Evolutionary conservation across 129 eudicot genomes (phyloP), one percentile per base, ranked within the genome.

Genomic region (Pseudognaphalium luteoalbum): DNA sequence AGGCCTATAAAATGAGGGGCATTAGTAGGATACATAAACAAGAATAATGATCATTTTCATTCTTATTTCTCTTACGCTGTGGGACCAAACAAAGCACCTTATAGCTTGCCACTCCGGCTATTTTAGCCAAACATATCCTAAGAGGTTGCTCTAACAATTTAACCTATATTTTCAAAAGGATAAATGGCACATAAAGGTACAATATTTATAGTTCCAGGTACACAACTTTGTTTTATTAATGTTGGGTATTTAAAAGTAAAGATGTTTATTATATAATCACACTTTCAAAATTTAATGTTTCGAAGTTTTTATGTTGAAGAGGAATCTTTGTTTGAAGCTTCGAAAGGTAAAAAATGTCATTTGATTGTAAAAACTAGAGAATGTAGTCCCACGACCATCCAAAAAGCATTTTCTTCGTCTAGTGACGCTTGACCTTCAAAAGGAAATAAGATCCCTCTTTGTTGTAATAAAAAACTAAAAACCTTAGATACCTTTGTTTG

Each of bases 1-100:
- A 91, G 84, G 39, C 89, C 99, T 95, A 71, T 54, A 64, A 52
- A 56, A 71, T 71, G 4, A 70, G 19, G 39, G 42, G 32, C 47
- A 60, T 70, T 54, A 69, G 20, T 50, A 28, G 16, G 70, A 54
- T 78, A 57, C 25, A 68, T 29, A 59, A 29, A 50, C n/a, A 35
- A 72, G 11, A 69, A 15, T 5, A 34, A 69, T 66, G 16, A 87
- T 96, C 96, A 52, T 83, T 78, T 5, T 70, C 52, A 44, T 44
- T 44, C 52, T 44, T 44, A 44, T 44, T 44, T 44, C 17, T 2
- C 2, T 17, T 44, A 44, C 1, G 52, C 17, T 44, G 44, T 0
- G 5, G 52, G 4, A 11, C 52, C 52, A 44, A 44, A 44, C 52
- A 44, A 11, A 3, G 16, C 16, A 44, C 52, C 52, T 44, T 11